Conservation (phyloP, 441 rosid species). For the Isatis lusitanica region DNA sequence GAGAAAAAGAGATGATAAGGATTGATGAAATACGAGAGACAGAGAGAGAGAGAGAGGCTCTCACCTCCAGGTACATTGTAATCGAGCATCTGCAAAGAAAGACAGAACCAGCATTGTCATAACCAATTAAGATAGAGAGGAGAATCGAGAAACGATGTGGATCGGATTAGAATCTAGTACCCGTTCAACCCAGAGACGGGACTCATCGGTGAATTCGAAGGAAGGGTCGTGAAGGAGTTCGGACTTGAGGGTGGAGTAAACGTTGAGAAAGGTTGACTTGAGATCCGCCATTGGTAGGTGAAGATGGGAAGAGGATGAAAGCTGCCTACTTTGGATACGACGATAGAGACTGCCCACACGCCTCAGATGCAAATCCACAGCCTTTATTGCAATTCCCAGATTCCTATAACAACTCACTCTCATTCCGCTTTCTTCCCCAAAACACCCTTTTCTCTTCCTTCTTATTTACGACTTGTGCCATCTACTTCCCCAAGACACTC, state of each 20-base stretch:
- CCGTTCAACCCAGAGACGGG: slow-evolving; percentile 71
- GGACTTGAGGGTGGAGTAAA: slow-evolving; percentile 53
- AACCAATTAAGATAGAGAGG: not conserved
- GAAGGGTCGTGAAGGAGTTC: slow-evolving; percentile 73
- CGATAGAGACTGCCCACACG: slow-evolving; percentile 21
- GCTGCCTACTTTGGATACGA: slow-evolving; percentile 22
- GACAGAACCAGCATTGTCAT: slow-evolving; percentile 11
- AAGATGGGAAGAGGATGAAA: slow-evolving; percentile 10
- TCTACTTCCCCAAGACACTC: not conserved
- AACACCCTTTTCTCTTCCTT: not conserved
- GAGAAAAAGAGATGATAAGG: not conserved
- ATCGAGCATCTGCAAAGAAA: slow-evolving; percentile 69
- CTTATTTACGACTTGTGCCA: slow-evolving; percentile 15
- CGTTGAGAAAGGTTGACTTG: slow-evolving; percentile 56
- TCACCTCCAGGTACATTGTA: slow-evolving; percentile 90
- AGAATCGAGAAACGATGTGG: not conserved
- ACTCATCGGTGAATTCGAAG: slow-evolving; percentile 64
- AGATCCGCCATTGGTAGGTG: slow-evolving; percentile 64
- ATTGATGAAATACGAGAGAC: not conserved
- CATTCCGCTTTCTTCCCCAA: slow-evolving; percentile 16
- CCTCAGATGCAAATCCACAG: slow-evolving; percentile 13
- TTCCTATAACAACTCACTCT: slow-evolving; percentile 29
- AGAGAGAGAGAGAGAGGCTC: not conserved
- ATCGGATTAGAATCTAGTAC: slow-evolving; percentile 27
- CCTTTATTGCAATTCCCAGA: slow-evolving; percentile 25